These are phyloP conservation scores for Aspergillus funiculosus DNA, from an alignment of 495 filamentous ascomycete species.

Conservation along the genomic window DNA sequence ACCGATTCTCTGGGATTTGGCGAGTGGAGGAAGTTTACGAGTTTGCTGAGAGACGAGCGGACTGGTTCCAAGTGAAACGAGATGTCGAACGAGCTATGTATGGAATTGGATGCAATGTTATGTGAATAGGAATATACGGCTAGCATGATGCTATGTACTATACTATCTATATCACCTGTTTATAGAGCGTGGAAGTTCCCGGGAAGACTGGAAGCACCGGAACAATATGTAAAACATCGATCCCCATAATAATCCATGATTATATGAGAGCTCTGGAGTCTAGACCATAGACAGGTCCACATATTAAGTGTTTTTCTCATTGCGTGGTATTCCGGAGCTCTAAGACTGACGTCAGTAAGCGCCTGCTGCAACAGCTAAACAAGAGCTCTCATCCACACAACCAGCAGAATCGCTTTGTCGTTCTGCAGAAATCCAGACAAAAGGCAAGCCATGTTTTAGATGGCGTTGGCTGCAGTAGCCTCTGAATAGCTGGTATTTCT, in stretches of 20 bases:
- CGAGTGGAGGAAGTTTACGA: conserved; percentile 95
- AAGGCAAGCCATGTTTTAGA: conserved; percentile 1
- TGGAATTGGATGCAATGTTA: conserved; percentile 80
- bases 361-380: conserved; percentile 28
- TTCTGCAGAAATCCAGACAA: not conserved
- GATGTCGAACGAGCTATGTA: conserved; percentile 97
- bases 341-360: conserved; percentile 30
- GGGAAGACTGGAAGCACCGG: too few relatives aligned
- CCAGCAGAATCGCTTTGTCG: not conserved
- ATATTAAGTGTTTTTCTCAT: not conserved
- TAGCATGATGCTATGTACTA: conserved; percentile 20
- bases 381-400: conserved; percentile 9
- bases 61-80: conserved; percentile 84
- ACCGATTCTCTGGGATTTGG: conserved; percentile 87
- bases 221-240: too few relatives aligned
- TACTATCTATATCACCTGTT: conserved; percentile 6
- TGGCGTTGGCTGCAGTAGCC: not conserved
- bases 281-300: not conserved
- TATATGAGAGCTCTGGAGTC: not conserved
- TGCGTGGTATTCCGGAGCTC: not conserved
- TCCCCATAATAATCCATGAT: too few relatives aligned
- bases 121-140: conserved; percentile 50
- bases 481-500: too few relatives aligned
- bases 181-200: not conserved
- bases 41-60: conserved; percentile 87